phyloP scores from a whole-genome alignment of 2,329 filamentous ascomycete species.

The Chaetothyriales sp. region DNA sequence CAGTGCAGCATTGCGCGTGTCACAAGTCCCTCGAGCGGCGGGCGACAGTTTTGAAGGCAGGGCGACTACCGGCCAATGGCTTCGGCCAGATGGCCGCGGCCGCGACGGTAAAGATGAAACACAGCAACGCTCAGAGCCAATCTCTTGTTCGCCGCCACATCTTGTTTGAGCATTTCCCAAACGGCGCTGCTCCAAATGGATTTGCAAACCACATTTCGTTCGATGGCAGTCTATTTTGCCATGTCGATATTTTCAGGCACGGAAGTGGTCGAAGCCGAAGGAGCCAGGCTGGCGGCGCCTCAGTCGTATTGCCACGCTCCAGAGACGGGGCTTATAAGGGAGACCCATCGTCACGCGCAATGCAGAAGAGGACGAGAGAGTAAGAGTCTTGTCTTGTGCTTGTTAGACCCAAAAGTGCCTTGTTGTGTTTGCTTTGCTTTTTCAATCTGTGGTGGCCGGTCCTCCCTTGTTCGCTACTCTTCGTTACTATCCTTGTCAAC shows the following conservation, averaged over 20 bases:
- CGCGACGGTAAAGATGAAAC: not conserved
- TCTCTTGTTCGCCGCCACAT: not conserved
- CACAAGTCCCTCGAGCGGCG: not conserved
- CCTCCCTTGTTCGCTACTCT: not conserved
- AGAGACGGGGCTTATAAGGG: not conserved
- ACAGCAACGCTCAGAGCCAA: not conserved
- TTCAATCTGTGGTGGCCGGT: not conserved
- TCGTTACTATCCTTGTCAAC: not conserved
- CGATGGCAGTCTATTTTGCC: not conserved
- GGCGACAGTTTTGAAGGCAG: not conserved
- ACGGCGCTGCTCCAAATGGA: not conserved
- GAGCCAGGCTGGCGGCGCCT: not conserved
- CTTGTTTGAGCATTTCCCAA: not conserved
- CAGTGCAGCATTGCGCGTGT: not conserved
- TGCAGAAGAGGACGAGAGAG: not conserved
- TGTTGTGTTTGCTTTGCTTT: not conserved
- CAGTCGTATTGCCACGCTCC: not conserved
- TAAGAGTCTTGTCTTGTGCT: not conserved
- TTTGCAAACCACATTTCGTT: not conserved
- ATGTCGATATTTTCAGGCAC: not conserved
- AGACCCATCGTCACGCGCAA: not conserved
- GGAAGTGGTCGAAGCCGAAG: not conserved
- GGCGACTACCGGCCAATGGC: not conserved
- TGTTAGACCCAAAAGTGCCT: too few species aligned
- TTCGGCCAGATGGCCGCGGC: not conserved